Evolutionary conservation across 2,329 filamentous ascomycete species (phyloP), one percentile per base, ranked within the genome.

Genomic region (Sporothrix sp.): DNA sequence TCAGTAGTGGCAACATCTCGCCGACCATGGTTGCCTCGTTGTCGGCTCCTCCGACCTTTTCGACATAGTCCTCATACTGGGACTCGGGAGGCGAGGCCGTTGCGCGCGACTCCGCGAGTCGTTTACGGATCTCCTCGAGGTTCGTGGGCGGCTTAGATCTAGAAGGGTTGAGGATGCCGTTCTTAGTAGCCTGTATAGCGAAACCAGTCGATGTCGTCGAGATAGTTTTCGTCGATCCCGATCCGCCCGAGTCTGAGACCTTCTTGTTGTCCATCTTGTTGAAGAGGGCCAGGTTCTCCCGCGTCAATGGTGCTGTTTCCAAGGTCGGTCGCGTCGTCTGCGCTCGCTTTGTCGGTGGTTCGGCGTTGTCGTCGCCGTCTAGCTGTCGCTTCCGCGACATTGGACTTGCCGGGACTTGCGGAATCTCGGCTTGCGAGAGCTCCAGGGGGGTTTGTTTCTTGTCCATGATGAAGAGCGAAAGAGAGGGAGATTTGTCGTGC

Each of bases 21-120:
- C 50, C 3, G 21, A 58, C 49, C 52, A 58, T 51, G 14, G 55
- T 56, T 18, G 53, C 51, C 39, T 59, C 56, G 51, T 56, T 58
- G 11, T 1, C 0, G 52, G 50, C 53, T 14, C 14, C 5, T 13
- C 18, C 51, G 39, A 54, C 45, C 39, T 2, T 45, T 20, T 52
- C 11, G 35, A 46, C 39, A 28, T 58, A 59, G 40, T 45, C 16
- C 27, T 49, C 27, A 40, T 50, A 57, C n/a, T n/a, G 33, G n/a
- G 56, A 55, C 32, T 54, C 48, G 20, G 54, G 9, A 5, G 56
- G 51, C 30, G 54, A 56, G 30, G 50, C 35, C 3, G 56, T 53
- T 14, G 4, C 45, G n/a, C 56, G 54, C 14, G 49, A 18, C 27
- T 21, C 3, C 27, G 36, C 42, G 38, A 21, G 30, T 52, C 39